A percentile compares a stretch with the other conserved stretches of the same genome.
phyloP scores from a whole-genome alignment of 2,329 filamentous ascomycete genomes.

The Huntiella abstrusa region DNA sequence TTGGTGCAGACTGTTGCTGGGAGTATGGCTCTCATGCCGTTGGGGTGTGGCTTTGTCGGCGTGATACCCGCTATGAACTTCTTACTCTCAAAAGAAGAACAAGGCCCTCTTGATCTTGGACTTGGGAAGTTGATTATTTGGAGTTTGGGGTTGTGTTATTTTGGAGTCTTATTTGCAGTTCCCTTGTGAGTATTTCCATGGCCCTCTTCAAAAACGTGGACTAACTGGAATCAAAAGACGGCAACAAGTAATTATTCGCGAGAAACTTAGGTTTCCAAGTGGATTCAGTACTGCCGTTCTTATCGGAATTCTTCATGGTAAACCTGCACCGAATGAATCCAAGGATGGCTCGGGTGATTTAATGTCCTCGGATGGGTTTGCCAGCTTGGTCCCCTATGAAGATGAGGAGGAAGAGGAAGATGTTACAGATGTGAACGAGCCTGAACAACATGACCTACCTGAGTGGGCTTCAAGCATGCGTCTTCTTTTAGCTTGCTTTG shows the following conservation, averaged over 20 bases:
- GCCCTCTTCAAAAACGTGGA: neutral
- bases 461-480: slow-evolving; percentile 30
- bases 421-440: slow-evolving; percentile 13
- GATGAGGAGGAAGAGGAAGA: slow-evolving; percentile 17
- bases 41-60: slow-evolving; percentile 89
- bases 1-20: slow-evolving; percentile 91
- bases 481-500: slow-evolving; percentile 37
- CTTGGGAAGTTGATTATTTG: slow-evolving; percentile 69
- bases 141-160: slow-evolving; percentile 86
- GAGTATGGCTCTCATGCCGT: slow-evolving; percentile 87
- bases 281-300: slow-evolving; percentile 90
- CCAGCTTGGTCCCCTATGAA: slow-evolving; percentile 21
- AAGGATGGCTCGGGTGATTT: slow-evolving; percentile 3
- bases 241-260: slow-evolving; percentile 78
- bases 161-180: slow-evolving; percentile 91
- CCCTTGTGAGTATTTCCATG: slow-evolving; percentile 36
- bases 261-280: slow-evolving; percentile 84
- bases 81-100: slow-evolving; percentile 57
- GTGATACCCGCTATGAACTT: slow-evolving; percentile 89
- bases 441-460: slow-evolving; percentile 19
- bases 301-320: slow-evolving; percentile 73
- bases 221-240: slow-evolving; percentile 24
- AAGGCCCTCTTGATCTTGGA: slow-evolving; percentile 53
- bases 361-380: slow-evolving; percentile 19
- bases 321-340: slow-evolving; percentile 16